Evolutionary conservation across 257 asterid species (phyloP).

Genomic region (Misopates orontium): DNA sequence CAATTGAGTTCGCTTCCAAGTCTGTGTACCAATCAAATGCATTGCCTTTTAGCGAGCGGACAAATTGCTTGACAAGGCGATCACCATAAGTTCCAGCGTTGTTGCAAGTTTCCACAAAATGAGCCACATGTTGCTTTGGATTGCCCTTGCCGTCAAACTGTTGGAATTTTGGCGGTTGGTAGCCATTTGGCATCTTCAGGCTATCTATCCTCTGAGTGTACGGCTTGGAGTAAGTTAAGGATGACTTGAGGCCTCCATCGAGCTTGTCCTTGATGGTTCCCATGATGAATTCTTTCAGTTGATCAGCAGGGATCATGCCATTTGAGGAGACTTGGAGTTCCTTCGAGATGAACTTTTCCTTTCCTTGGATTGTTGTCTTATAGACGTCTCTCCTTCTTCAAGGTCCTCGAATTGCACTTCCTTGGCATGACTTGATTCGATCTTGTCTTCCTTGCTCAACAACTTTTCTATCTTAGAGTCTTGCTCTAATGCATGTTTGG

Average conservation of each 20-base stretch:
- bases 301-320: too few species aligned
- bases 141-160: constrained; percentile 9
- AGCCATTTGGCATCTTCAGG: not conserved
- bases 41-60: not conserved
- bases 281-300: too few species aligned
- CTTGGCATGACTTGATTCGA: too few species aligned
- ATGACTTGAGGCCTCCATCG: not conserved
- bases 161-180: constrained; percentile 3
- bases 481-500: too few species aligned
- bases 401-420: too few species aligned
- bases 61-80: not conserved
- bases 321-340: too few species aligned
- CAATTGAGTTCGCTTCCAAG: not conserved
- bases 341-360: too few species aligned
- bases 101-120: constrained; percentile 1
- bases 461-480: too few species aligned
- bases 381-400: too few species aligned
- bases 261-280: not conserved
- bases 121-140: constrained; percentile 10
- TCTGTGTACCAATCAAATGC: constrained; percentile 2
- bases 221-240: not conserved
- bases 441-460: too few species aligned
- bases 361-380: too few species aligned
- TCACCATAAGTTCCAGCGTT: not conserved
- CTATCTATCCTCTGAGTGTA: constrained; percentile 9